Conservation (phyloP, 148 eudicot species). For the Nyssa sinensis region DNA sequence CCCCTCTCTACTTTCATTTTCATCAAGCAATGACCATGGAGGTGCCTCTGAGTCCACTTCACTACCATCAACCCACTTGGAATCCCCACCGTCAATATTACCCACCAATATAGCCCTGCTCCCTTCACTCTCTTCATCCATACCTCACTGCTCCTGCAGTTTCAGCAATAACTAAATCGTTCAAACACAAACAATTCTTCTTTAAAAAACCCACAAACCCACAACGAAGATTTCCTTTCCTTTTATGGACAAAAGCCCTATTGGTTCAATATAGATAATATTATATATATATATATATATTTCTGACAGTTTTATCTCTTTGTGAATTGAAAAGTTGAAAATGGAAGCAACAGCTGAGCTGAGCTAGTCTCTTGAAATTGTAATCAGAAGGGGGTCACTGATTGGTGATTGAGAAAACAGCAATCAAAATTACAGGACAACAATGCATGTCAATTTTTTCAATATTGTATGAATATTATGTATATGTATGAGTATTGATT, state of each 20-base stretch:
- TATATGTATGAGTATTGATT: no score
- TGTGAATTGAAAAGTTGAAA: no score
- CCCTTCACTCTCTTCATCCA: slow-evolving; percentile 43
- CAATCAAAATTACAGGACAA: no score
- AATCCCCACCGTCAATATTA: slow-evolving; percentile 46
- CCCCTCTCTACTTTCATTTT: slow-evolving; percentile 36
- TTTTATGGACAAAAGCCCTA: background rate
- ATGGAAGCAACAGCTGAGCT: no score
- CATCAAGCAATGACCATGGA: slow-evolving; percentile 44
- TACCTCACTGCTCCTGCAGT: slow-evolving; percentile 25
- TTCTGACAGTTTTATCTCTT: no score
- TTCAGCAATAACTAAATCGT: background rate
- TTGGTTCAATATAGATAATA: no score
- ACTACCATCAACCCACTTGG: slow-evolving; percentile 94
- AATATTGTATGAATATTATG: no score
- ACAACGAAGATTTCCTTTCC: background rate
- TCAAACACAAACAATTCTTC: background rate
- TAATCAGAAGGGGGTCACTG: no score
- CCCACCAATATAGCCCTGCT: slow-evolving; percentile 41
- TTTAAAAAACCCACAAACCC: background rate
- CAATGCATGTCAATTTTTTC: no score
- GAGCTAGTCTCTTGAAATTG: no score
- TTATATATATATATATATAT: no score
- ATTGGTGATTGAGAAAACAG: no score
- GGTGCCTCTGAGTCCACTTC: slow-evolving; percentile 69